Base-by-base conservation (phyloP, 2,329 filamentous ascomycete species). In the Neophaeococcomyces aloes region DNA sequence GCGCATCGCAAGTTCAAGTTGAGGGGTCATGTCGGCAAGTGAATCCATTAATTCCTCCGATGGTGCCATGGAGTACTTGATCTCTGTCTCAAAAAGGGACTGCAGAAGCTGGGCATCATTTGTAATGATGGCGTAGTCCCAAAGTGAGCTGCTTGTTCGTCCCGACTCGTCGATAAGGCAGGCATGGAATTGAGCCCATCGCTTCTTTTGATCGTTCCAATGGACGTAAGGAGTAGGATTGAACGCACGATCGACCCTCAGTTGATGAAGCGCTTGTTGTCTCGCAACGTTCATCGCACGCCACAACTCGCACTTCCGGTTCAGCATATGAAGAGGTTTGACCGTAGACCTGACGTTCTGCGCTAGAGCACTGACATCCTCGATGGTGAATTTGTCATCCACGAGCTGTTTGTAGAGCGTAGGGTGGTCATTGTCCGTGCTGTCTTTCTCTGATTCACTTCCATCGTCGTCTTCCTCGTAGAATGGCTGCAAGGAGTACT, bases 361-460 rank as follows among this genome's bases (percentile, higher is more conserved):
- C 0, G 75, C 76, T 3, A 83, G 68, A 50, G 84, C 74, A 0
- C 82, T 82, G 45, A 91, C 71, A 52, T 86, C 78, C 13, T 91
- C 82, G 41, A 89, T 74, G 0, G 85, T 91, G 58, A 83, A 85
- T 29, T 73, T 68, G 10, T 81, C 75, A 51, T 81, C 74, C 21
- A 86, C 64, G 31, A 79, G 66, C 47, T 80, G 72, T 64, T 62
- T 53, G 4, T 57, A 49, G 10, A 70, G 56, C 18, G 61, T 51
- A 7, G 63, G 50, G 15, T 58, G 49, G 13, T 47, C 64, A 37
- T 64, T 63, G 14, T 68, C 67, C 33, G 65, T 58, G 6, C 58
- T 58, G 25, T 42, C 39, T 10, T 48, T 47, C 15, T 44, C 38
- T 15, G 42, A 42, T 4, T 48, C 61, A 31, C 54, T 59, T 3